Base-by-base conservation (phyloP, 139 green algal species). In the Dunaliella sp. region DNA sequence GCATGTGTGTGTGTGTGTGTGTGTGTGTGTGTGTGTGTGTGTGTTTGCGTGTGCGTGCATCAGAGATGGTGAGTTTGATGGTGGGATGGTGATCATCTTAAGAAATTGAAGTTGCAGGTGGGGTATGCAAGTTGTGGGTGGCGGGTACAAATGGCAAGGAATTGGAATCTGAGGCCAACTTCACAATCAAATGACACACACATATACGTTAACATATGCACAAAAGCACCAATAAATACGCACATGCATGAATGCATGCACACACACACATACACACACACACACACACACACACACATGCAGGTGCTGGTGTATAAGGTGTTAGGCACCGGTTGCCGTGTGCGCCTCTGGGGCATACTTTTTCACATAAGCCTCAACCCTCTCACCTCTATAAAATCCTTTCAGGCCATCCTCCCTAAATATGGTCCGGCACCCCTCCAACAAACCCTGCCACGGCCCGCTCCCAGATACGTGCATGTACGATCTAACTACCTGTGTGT, bases 381-480 rank as follows among this genome's bases (percentile, higher is more conserved):
- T n/a, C 48, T 87, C 92, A 35, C 93, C 93, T 16, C 93, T 59
- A 88, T 97, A 97, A 84, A 97, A 96, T 37, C 90, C 93, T 0
- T 75, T 81, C 22, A 93, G n/a, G 12, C 94, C 93, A 48, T 94
- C 94, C 88, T 96, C 94, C 32, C 85, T 74, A 73, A 81, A 90
- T n/a, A 93, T 88, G 24, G 78, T 78, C 21, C 36, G 34, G 83
- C 87, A 90, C 2, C 87, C 88, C 25, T 87, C 77, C 3, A 80
- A 16, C 7, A 97, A 87, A 1, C 94, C 96, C 0, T 83, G 83
- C 82, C 96, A 93, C 0, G 95, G 93, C 1, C 94, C 95, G 65
- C 90, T 92, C 77, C 96, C 96, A 28, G 83, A 85, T 38, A 98
- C 91, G 83, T 98, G 96, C 88, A 95, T 93, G 81, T 90, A 90